These are phyloP conservation scores for Monosporozyma aquatica DNA, from an alignment of 805 yeast species.

Conservation along the genomic window DNA sequence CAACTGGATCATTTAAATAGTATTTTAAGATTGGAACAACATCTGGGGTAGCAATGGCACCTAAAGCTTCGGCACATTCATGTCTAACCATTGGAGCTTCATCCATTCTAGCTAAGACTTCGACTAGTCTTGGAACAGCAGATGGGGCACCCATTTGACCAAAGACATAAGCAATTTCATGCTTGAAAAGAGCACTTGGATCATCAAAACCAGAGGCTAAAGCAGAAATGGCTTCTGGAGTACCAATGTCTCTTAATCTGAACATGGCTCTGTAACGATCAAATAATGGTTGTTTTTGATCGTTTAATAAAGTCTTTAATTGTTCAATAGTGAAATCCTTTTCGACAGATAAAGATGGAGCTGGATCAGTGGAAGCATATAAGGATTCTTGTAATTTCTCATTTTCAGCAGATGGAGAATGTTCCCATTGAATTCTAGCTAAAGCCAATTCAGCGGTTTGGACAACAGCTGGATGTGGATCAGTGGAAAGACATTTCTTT, in stretches of 20 bases:
- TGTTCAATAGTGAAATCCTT: slow-evolving; percentile 52
- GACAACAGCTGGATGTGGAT: slow-evolving; percentile 79
- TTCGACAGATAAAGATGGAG: slow-evolving; percentile 84
- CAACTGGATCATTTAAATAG: slow-evolving; percentile 71
- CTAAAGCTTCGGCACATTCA: slow-evolving; percentile 98
- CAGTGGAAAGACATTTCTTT: slow-evolving; percentile 53
- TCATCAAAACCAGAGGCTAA: slow-evolving; percentile 85
- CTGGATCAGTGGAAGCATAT: slow-evolving; percentile 90
- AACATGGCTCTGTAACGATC: slow-evolving; percentile 98
- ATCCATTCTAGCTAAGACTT: slow-evolving; percentile 61
- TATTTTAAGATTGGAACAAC: slow-evolving; percentile 80
- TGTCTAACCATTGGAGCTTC: slow-evolving; percentile 99
- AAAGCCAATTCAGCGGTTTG: slow-evolving; percentile 98
- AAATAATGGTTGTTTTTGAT: slow-evolving; percentile 70
- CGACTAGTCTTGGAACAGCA: slow-evolving; percentile 77
- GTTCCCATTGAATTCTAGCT: slow-evolving; percentile 89
- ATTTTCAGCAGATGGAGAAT: slow-evolving; percentile 45
- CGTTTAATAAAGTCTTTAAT: slow-evolving; percentile 60
- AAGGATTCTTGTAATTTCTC: slow-evolving; percentile 69
- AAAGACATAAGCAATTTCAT: slow-evolving; percentile 95
- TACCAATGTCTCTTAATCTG: slow-evolving; percentile 88
- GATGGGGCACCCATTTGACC: slow-evolving; percentile 95
- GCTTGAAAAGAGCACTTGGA: slow-evolving; percentile 88
- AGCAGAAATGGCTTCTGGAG: slow-evolving; percentile 87
- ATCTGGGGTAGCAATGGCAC: slow-evolving; percentile 92